A percentile compares a stretch with the other conserved stretches of the same genome.
phyloP scores from a whole-genome alignment of 108 stramenopile genomes.

The Thalassiosira profunda region DNA sequence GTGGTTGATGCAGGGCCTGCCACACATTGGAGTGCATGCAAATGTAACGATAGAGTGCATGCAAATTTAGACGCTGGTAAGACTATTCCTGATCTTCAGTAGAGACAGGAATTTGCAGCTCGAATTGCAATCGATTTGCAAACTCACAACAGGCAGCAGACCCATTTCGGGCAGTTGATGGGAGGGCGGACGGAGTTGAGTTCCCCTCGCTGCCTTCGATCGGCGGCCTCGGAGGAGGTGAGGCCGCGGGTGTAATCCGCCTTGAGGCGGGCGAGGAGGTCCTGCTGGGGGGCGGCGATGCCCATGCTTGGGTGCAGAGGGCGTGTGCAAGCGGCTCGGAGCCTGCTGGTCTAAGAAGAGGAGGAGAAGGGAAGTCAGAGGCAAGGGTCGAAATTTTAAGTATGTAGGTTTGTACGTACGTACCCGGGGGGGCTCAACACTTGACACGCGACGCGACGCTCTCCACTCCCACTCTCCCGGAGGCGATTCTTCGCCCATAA shows the following conservation, averaged over 20 bases:
- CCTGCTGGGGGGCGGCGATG: slow-evolving; percentile 40
- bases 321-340: no score
- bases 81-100: no score
- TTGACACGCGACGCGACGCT: no score
- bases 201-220: slow-evolving; percentile 49
- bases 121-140: background rate
- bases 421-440: no score
- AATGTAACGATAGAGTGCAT: background rate
- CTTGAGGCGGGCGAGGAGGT: slow-evolving; percentile 20
- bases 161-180: slow-evolving; percentile 82
- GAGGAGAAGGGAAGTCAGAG: no score
- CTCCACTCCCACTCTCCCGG: no score
- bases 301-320: no score
- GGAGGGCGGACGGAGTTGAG: slow-evolving; percentile 73
- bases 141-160: slow-evolving; percentile 67
- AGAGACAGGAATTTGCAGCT: background rate
- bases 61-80: background rate
- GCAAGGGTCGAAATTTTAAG: no score
- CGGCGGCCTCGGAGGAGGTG: slow-evolving; percentile 64
- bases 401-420: no score
- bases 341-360: no score
- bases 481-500: no score
- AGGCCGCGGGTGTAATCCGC: slow-evolving; percentile 50
- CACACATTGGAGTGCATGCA: no score
- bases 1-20: slow-evolving; percentile 79